phyloP scores from a whole-genome alignment of 306 rosid species.

The Rubus idaeus region DNA sequence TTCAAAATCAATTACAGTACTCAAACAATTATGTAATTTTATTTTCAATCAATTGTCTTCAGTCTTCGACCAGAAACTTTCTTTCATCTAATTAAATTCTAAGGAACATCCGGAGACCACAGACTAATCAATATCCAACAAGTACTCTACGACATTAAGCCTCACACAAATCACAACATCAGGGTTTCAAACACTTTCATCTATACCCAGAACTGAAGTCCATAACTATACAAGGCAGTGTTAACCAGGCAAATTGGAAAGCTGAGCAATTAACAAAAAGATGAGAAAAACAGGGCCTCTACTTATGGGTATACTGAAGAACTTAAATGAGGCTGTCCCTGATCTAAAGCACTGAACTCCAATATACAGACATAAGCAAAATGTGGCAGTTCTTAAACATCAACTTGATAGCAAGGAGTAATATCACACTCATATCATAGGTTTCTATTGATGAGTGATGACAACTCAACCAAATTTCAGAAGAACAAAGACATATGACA shows the following conservation, averaged over 20 bases:
- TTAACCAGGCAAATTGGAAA: not conserved
- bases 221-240: not conserved
- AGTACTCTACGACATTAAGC: not conserved
- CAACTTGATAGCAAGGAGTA: not conserved
- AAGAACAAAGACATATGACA: not conserved
- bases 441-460: not conserved
- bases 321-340: not conserved
- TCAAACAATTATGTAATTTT: not conserved
- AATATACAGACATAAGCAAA: not conserved
- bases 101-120: not conserved
- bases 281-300: not conserved
- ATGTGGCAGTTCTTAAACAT: not conserved
- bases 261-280: not conserved
- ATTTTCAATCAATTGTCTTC: not conserved
- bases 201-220: not conserved
- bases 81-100: not conserved
- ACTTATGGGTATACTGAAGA: not conserved
- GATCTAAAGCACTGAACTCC: not conserved
- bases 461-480: not conserved
- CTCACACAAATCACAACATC: not conserved
- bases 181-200: not conserved
- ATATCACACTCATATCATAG: not conserved
- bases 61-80: not conserved
- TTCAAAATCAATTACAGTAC: slow-evolving; percentile 1
- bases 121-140: not conserved